Base-by-base conservation (phyloP, 805 yeast genomes). In the Debaryomyces prosopidis region DNA sequence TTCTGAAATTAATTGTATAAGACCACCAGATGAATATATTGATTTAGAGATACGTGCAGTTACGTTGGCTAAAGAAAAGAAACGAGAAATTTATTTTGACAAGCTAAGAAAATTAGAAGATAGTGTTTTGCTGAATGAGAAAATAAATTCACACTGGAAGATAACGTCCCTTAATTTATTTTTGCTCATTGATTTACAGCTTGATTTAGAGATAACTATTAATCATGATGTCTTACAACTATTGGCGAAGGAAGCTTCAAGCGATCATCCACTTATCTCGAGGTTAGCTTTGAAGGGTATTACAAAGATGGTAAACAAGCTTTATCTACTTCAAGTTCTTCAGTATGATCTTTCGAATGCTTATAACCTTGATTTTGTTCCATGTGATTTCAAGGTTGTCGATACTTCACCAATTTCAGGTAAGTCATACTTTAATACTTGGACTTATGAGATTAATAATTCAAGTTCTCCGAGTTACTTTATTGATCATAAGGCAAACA, bases 181-280 rank as follows among this genome's bases (percentile, higher is more conserved):
- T 6, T 62, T 83, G 18, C 63, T 85, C 38, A 67, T 77, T 0
- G 71, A 72, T 27, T 57, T 85, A 7, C 88, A 85, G 54, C 66
- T 74, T 1, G 80, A 76, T 49, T 60, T 74, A 30, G 88, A 84
- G 50, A 63, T 77, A 7, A 63, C 71, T 3, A 62, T 76, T 0
- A 56, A 50, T n/a, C 69, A 71, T 41, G 56, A 62, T 3, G 69
- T 76, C 1, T 52, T 83, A 9, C 61, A 61, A 28, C 54, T 76
- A 2, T 64, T 87, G 27, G 70, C 77, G 7, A 64, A 68, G 2
- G 70, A 72, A 28, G 75, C 86, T 0, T 64, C 73, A 11, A 74
- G 78, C n/a, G 80, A 80, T 17, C 95, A 89, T 60, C 96, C 96
- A 0, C 65, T 76, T 1, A 65, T 88, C 37, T 71, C 87, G 1